Conservation (phyloP, 2,329 filamentous ascomycete genomes). For the Botrytis hyacinthi region DNA sequence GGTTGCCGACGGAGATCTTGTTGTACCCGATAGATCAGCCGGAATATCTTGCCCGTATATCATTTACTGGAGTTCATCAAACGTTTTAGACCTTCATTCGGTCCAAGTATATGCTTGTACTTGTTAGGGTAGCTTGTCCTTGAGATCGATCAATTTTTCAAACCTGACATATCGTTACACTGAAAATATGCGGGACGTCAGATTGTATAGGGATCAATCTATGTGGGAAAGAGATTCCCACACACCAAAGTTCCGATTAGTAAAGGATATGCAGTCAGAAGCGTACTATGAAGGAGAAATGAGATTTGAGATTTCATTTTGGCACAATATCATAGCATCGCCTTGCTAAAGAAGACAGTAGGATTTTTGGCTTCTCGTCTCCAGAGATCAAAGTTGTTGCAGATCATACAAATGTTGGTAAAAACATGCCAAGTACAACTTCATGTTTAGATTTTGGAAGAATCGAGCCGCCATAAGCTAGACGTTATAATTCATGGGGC, state of each 20-base stretch:
- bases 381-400: neutral
- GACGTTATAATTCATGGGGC: slow-evolving; percentile 11
- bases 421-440: neutral
- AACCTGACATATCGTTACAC: slow-evolving; percentile 12
- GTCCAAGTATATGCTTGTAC: neutral
- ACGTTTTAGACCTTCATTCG: neutral
- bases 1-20: slow-evolving; percentile 11
- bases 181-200: slow-evolving; percentile 1
- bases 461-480: slow-evolving; percentile 16
- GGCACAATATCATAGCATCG: neutral
- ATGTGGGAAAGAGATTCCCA: neutral
- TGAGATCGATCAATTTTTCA: slow-evolving; percentile 13
- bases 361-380: slow-evolving; percentile 6
- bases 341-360: neutral
- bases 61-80: neutral
- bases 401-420: neutral
- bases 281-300: neutral
- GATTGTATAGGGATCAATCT: neutral
- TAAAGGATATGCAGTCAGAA: slow-evolving; percentile 17
- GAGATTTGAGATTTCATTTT: neutral
- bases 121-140: neutral
- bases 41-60: neutral
- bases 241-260: neutral
- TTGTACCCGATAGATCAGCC: slow-evolving; percentile 11
- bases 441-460: neutral